Base-by-base conservation (phyloP, 164 flowering plant genomes). In the Aristolochia californica region DNA sequence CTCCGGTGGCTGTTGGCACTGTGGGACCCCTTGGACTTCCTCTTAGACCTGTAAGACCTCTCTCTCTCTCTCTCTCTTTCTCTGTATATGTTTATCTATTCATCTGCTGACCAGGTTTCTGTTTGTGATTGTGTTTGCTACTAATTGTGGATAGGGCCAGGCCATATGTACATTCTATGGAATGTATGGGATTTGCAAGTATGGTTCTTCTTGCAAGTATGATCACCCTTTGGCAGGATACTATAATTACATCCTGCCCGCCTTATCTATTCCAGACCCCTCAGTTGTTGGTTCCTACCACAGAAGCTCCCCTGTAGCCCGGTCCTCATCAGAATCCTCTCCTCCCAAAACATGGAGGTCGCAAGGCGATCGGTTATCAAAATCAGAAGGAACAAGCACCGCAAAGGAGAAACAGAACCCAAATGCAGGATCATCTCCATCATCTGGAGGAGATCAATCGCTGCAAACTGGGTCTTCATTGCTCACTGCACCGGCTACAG, bases 201-300 rank as follows among this genome's bases (percentile, higher is more conserved):
- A 60, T 55, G 97, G 97, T 11, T 75, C 87, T 15, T 62, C 75
- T 11, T 89, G 97, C 77, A 83, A 75, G 74, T 89, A 61, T 52
- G 85, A 84, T 65, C 97, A 86, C 65, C 91, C 91, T 0, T 5
- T 74, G 49, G 51, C 63, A 20, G 78, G 78, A 55, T 72, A 66
- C 58, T 70, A 74, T 47, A 69, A 63, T 65, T 77, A 76, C 34
- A 43, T 66, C 45, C 26, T 76, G 23, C 80, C 76, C 11, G 28
- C 75, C 55, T 44, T 69, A 13, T 59, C 85, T 53, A 45, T 74
- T 3, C 48, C 73, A 21, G 73, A 76, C 59, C 40, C 40, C 7
- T 59, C 78, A 47, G 44, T 78, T 16, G 25, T 48, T 21, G 45
- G 62, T 23, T 66, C 70, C 56, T 70, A 72, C 57, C 75, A 62